phyloP scores from a whole-genome alignment of 2,329 filamentous ascomycete species.

The Fusarium sp. region DNA sequence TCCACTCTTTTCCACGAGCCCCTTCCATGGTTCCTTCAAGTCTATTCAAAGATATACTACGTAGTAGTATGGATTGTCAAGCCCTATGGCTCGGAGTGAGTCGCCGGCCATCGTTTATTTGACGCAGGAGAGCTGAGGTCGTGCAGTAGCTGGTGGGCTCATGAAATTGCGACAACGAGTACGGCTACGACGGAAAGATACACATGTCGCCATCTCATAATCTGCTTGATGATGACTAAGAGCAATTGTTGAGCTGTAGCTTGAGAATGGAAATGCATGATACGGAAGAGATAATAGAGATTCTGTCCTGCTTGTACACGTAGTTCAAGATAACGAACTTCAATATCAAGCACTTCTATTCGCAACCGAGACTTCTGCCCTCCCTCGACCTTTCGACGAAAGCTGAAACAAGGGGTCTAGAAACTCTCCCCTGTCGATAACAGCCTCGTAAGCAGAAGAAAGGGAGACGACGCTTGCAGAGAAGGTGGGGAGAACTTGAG shows the following conservation, averaged over 20 bases:
- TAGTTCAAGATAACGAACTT: background rate
- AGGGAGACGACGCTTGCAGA: conserved; percentile 6
- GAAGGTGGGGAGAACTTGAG: conserved; percentile 8
- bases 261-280: background rate
- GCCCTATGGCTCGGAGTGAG: background rate
- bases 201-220: background rate
- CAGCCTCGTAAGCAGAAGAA: background rate
- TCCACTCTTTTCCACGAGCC: background rate
- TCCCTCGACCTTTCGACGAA: conserved; percentile 7
- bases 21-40: background rate
- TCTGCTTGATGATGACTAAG: background rate
- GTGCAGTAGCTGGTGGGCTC: conserved; percentile 18
- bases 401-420: conserved; percentile 14
- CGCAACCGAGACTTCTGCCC: background rate
- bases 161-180: conserved; percentile 3
- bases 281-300: background rate
- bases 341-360: background rate
- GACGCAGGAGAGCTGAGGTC: conserved; percentile 18
- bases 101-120: background rate
- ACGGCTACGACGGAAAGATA: background rate
- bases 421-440: background rate
- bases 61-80: background rate
- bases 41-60: background rate
- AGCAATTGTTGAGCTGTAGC: background rate
- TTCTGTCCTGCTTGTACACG: background rate